Evolutionary conservation across 139 green algal species (phyloP), one percentile per base, ranked within the genome.

Genomic region (Coccomyxa sp.): DNA sequence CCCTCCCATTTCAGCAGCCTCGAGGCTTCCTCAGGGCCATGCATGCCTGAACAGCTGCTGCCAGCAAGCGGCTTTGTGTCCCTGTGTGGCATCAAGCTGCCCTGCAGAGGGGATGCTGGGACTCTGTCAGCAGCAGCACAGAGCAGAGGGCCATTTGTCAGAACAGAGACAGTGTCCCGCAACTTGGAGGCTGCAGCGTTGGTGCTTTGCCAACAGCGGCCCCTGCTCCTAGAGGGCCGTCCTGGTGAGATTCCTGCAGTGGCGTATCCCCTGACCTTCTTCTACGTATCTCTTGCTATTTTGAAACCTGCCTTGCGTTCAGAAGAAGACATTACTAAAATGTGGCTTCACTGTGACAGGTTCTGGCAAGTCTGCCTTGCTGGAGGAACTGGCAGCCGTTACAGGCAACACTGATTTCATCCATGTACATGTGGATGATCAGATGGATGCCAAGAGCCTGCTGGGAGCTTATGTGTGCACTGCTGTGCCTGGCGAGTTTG

Each of bases 371-470:
- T 95, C 93, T 11, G 79, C 88, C 21, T 81, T 98, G n/a, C 81
- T 98, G 0, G 82, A 91, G 58, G 89, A 97, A 79, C 88, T 98
- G 38, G 95, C 93, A 10, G 76, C 57, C 10, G 32, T 91, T 30
- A 98, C 95, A 17, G 89, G 92, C 67, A 98, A 98, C 67, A 0
- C 38, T 67, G 88, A 92, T 86, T 87, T 89, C 63, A 85, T 98
- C 13, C 83, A 83, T n/a, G 88, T 97, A 31, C 95, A 99, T 87
- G 81, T 99, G 74, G 96, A 99, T 84, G 96, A 98, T 79, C 95
- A 98, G 86, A 98, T 96, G 89, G 97, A 99, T 84, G 90, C 91
- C 83, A 99, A 98, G 89, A 93, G 85, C 38, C 90, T 99, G 84
- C 89, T 99, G 78, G 97, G 97, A 0, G 92, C 92, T 0, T 99